Evolutionary conservation across 768 basidiomycete species (phyloP).

Genomic region (Candolleomyces efflorescens): DNA sequence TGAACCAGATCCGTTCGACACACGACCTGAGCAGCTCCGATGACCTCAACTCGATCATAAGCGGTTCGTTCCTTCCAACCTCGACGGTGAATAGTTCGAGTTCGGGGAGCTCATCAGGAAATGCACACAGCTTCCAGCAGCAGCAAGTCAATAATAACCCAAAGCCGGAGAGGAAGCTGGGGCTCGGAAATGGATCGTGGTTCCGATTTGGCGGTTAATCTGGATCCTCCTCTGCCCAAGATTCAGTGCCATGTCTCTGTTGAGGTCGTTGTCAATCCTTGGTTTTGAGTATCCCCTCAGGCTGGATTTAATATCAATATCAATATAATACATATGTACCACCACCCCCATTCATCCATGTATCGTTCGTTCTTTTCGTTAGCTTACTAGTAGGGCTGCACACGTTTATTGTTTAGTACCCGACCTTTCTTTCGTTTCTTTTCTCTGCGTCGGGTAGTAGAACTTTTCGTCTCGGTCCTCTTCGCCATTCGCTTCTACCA

Average conservation of each 20-base stretch:
- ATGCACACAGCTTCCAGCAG: neutral
- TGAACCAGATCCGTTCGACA: neutral
- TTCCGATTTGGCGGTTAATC: neutral
- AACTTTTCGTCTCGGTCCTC: too few species aligned
- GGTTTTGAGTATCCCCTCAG: neutral
- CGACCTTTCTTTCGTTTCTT: too few species aligned
- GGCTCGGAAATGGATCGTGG: neutral
- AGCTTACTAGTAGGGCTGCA: too few species aligned
- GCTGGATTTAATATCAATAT: neutral
- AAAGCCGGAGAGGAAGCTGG: neutral
- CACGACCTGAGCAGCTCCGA: slow-evolving; percentile 5
- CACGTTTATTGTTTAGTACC: too few species aligned
- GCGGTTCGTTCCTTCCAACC: neutral
- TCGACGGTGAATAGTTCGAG: neutral
- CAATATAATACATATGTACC: neutral
- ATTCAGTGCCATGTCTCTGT: neutral
- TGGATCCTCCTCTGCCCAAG: neutral
- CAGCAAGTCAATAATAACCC: too few species aligned
- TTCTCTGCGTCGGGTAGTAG: too few species aligned
- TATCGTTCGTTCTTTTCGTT: too few species aligned
- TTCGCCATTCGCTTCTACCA: too few species aligned
- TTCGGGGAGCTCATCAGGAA: neutral
- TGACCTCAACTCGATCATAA: neutral
- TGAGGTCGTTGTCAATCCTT: neutral
- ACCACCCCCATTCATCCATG: too few species aligned